Conservation (phyloP, 2,329 filamentous ascomycete species). For the Aspergillus intermedius region DNA sequence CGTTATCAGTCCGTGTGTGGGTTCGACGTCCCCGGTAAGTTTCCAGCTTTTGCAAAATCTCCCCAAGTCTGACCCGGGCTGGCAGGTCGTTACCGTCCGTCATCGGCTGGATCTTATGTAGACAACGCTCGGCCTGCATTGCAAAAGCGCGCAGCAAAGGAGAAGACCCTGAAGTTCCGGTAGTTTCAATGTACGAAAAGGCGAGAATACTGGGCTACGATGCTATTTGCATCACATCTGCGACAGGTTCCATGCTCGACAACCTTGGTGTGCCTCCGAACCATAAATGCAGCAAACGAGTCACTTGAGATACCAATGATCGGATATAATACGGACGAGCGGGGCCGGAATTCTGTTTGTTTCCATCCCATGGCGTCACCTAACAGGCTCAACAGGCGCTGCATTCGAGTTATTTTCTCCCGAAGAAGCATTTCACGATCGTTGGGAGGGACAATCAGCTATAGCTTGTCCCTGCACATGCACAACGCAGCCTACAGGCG, state of each 20-base stretch:
- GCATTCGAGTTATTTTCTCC: slow-evolving; percentile 7
- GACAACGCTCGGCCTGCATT: slow-evolving; percentile 6
- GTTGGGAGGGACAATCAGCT: slow-evolving; percentile 17
- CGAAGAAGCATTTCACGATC: slow-evolving; percentile 14
- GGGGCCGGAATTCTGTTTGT: slow-evolving; percentile 15
- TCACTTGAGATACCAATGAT: slow-evolving; percentile 9
- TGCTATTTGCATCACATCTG: slow-evolving; percentile 11
- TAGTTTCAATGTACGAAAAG: slow-evolving; percentile 4
- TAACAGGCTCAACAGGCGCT: slow-evolving; percentile 9
- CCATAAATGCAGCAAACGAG: slow-evolving; percentile 1
- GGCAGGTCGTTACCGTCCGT: too few relatives aligned
- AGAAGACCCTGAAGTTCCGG: slow-evolving; percentile 3
- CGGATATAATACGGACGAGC: slow-evolving; percentile 14
- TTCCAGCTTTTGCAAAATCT: too few relatives aligned
- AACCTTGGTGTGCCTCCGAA: slow-evolving; percentile 9
- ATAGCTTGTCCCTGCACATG: slow-evolving; percentile 21
- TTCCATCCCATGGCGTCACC: slow-evolving; percentile 10
- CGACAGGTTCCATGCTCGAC: slow-evolving; percentile 3
- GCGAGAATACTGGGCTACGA: slow-evolving; percentile 1
- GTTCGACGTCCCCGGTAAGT: too few relatives aligned
- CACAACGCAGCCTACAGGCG: slow-evolving; percentile 19
- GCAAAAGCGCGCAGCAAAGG: slow-evolving; percentile 11
- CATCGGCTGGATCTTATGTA: not conserved
- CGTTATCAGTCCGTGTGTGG: too few relatives aligned
- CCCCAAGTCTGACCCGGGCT: too few relatives aligned